Evolutionary conservation across 306 rosid genomes (phyloP).

Genomic region (Erythrophleum fordii): DNA sequence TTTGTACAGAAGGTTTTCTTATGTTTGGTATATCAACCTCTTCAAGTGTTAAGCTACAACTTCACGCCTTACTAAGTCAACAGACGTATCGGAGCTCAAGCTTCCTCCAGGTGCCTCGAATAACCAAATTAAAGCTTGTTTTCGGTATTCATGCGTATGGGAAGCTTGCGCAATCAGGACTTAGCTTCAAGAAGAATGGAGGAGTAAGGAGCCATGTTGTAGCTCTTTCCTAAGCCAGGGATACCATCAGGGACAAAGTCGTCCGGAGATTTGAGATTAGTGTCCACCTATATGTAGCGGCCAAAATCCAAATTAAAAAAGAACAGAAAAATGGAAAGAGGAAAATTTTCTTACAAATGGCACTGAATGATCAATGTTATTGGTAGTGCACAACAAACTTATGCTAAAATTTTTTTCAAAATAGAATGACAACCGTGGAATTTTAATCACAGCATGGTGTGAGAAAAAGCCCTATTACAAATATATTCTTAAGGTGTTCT

Average conservation of each 20-base stretch:
- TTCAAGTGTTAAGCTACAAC: conserved; percentile 22
- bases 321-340: background rate
- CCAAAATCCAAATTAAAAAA: conserved; percentile 34
- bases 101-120: background rate
- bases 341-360: conserved; percentile 9
- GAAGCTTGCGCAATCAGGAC: conserved; percentile 47
- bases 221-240: conserved; percentile 53
- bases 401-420: conserved; percentile 23
- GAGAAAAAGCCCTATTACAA: background rate
- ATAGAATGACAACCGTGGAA: background rate
- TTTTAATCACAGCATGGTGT: conserved; percentile 4
- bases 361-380: conserved; percentile 4
- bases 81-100: conserved; percentile 27
- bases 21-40: background rate
- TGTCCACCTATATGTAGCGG: conserved; percentile 69
- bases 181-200: conserved; percentile 89
- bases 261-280: conserved; percentile 73
- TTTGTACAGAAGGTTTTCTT: conserved; percentile 14
- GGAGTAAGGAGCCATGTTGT: conserved; percentile 77
- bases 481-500: background rate
- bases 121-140: conserved; percentile 18
- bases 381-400: background rate
- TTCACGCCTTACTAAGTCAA: conserved; percentile 17
- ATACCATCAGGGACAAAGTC: conserved; percentile 74
- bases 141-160: conserved; percentile 20